Evolutionary conservation across 768 basidiomycete species (phyloP).

Genomic region (Boletus reticulatus): DNA sequence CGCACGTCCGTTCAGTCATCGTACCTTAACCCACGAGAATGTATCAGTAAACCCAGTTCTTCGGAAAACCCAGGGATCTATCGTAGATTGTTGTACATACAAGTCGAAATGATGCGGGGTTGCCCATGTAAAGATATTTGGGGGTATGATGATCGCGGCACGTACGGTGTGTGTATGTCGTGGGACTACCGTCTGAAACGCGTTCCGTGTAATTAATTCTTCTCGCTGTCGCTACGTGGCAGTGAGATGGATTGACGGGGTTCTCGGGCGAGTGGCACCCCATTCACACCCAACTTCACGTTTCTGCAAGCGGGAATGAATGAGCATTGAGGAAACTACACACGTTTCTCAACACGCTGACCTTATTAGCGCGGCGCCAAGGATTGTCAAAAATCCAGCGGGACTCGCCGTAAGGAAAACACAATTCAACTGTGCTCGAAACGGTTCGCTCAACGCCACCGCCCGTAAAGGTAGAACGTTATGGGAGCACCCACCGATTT

Average conservation of each 20-base stretch:
- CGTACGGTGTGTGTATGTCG: no score
- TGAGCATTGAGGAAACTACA: background rate
- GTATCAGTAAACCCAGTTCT: background rate
- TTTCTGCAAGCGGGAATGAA: background rate
- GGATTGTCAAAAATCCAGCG: conserved; percentile 7
- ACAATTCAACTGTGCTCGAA: conserved; percentile 5
- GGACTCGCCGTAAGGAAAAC: conserved; percentile 13
- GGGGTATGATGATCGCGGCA: no score
- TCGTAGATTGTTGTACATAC: background rate
- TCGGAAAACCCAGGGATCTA: no score
- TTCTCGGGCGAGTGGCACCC: background rate
- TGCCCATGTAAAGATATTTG: background rate
- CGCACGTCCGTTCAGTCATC: conserved; percentile 30
- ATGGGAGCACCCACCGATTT: conserved; percentile 5
- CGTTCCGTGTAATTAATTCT: background rate
- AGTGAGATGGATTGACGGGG: background rate
- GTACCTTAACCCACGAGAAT: conserved; percentile 13
- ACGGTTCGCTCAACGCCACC: background rate
- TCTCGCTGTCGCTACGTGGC: background rate
- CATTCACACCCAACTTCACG: background rate
- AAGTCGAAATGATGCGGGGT: background rate
- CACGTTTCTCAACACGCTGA: background rate
- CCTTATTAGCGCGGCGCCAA: conserved; percentile 9
- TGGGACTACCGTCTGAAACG: background rate
- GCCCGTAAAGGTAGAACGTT: background rate